Evolutionary conservation across 371 early-diverging fungal species (phyloP).

Genomic region (Apophysomyces trapeziformis): DNA sequence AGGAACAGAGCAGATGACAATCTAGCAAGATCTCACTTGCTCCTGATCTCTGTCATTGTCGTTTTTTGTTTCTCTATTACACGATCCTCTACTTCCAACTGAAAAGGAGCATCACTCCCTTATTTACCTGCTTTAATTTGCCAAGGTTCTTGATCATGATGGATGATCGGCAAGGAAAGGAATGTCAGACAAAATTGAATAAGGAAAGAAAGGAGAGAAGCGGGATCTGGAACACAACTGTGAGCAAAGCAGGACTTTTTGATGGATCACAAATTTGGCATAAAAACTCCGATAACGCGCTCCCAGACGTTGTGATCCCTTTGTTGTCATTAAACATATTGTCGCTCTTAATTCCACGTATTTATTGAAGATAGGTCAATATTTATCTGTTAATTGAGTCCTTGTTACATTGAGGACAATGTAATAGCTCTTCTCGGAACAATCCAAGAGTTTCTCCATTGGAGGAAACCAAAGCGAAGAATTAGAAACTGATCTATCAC

Average conservation of each 20-base stretch:
- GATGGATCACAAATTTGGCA: not conserved
- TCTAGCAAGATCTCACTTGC: not conserved
- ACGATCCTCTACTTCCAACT: not conserved
- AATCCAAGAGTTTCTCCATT: too few relatives aligned
- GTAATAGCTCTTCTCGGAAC: too few relatives aligned
- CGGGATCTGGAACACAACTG: constrained; percentile 9
- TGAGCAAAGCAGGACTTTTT: constrained; percentile 5
- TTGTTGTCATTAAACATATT: not conserved
- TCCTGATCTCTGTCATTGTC: not conserved
- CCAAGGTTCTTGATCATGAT: constrained; percentile 5
- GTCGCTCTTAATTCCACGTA: not conserved
- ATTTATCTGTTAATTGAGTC: too few relatives aligned
- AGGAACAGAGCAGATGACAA: not conserved
- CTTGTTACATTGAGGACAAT: too few relatives aligned
- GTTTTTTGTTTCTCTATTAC: not conserved
- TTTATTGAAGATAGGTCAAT: not conserved
- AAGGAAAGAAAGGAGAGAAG: constrained; percentile 10
- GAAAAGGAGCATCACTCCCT: not conserved
- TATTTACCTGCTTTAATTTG: constrained; percentile 6
- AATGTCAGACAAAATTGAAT: constrained; percentile 9
- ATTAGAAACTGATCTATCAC: too few relatives aligned
- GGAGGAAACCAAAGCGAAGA: too few relatives aligned
- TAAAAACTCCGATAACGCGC: not conserved
- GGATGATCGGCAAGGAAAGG: constrained; percentile 7
- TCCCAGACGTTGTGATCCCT: not conserved